Evolutionary conservation across 352 stramenopile species (phyloP).

Genomic region (Peronospora destructor): DNA sequence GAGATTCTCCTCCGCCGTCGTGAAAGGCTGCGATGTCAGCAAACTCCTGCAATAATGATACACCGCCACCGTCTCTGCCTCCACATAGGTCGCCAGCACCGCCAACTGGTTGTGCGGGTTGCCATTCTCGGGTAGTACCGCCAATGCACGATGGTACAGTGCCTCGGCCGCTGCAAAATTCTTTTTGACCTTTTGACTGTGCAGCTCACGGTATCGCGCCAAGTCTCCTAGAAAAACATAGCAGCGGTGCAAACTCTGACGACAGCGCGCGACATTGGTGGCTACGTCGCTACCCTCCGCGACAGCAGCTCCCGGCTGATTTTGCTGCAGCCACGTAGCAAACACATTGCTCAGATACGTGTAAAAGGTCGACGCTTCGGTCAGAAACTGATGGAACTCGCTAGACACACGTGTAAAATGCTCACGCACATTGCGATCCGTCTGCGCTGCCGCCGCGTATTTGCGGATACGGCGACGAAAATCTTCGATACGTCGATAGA

Average conservation of each 20-base stretch:
- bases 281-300: background rate
- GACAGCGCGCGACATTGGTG: conserved; percentile 26
- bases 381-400: conserved; percentile 74
- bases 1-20: conserved; percentile 85
- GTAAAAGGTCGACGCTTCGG: conserved; percentile 60
- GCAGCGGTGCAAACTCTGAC: conserved; percentile 73
- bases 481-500: conserved; percentile 88
- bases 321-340: conserved; percentile 37
- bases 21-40: conserved; percentile 78
- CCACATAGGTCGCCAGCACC: conserved; percentile 80
- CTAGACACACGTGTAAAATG: conserved; percentile 68
- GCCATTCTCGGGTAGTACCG: conserved; percentile 65
- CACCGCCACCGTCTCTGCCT: conserved; percentile 86
- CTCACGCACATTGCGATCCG: conserved; percentile 61
- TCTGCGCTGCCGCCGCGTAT: conserved; percentile 60
- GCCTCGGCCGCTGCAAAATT: conserved; percentile 65
- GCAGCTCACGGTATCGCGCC: conserved; percentile 72
- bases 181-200: conserved; percentile 81
- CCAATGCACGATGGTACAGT: conserved; percentile 67
- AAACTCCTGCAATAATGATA: conserved; percentile 88
- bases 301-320: conserved; percentile 8
- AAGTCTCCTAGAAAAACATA: conserved; percentile 79
- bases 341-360: conserved; percentile 53
- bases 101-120: conserved; percentile 85
- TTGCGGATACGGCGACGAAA: conserved; percentile 84